A percentile compares a stretch with the other conserved stretches of the same genome.
These are phyloP conservation scores for Yamadazyma dushanensis DNA, from an alignment of 1,139 yeast species.

Conservation along the genomic window DNA sequence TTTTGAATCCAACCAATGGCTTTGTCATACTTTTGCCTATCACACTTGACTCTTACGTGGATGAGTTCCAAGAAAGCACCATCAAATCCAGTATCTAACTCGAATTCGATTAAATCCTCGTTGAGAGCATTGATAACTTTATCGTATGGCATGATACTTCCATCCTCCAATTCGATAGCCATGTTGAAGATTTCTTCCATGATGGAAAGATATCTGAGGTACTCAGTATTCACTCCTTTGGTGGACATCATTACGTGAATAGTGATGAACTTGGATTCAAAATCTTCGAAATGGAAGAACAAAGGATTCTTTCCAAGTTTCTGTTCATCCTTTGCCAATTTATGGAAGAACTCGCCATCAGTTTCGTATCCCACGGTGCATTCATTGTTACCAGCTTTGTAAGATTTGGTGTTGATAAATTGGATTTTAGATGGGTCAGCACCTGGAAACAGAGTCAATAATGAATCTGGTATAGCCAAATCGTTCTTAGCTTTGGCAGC, in stretches of 20 bases:
- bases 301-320: constrained; percentile 57
- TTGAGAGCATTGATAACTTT: constrained; percentile 72
- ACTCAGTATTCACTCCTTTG: constrained; percentile 51
- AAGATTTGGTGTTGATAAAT: constrained; percentile 70
- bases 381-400: constrained; percentile 45
- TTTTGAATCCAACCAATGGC: constrained; percentile 79
- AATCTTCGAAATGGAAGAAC: constrained; percentile 76
- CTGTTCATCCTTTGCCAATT: constrained; percentile 45
- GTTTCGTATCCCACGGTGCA: constrained; percentile 16
- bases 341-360: constrained; percentile 28
- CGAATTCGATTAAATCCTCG: constrained; percentile 66
- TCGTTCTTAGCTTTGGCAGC: constrained; percentile 71
- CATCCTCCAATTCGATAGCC: constrained; percentile 64
- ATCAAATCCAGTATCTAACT: constrained; percentile 57
- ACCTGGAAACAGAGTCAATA: constrained; percentile 58
- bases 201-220: constrained; percentile 68
- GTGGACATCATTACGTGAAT: constrained; percentile 68
- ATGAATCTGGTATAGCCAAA: constrained; percentile 67
- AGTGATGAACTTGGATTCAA: constrained; percentile 78
- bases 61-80: constrained; percentile 66
- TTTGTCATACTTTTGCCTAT: constrained; percentile 56
- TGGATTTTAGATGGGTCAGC: constrained; percentile 77
- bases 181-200: constrained; percentile 66
- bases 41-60: constrained; percentile 61
- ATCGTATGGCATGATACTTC: constrained; percentile 59